Evolutionary conservation across 768 basidiomycete genomes (phyloP).

Genomic region (Daedaleopsis nitida): DNA sequence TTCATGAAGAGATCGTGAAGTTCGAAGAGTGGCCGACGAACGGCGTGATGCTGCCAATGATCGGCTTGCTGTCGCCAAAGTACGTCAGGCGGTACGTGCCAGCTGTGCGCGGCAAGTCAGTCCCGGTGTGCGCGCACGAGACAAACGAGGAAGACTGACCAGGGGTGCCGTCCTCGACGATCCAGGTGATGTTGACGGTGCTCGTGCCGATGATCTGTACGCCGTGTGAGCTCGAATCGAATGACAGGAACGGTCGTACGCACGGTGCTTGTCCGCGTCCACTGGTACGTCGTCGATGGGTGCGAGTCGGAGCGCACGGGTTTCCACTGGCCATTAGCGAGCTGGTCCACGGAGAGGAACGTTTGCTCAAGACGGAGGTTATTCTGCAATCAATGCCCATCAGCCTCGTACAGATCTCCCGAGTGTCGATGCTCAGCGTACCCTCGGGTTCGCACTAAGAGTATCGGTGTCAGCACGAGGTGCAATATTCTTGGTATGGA

Average conservation of each 20-base stretch:
- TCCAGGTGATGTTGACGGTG: constrained; percentile 69
- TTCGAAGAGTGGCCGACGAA: constrained; percentile 64
- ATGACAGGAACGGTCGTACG: constrained; percentile 24
- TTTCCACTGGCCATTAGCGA: constrained; percentile 51
- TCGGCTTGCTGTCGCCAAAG: constrained; percentile 74
- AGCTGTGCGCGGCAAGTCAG: constrained; percentile 36
- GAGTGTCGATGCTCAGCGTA: constrained; percentile 24
- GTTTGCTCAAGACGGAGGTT: constrained; percentile 75
- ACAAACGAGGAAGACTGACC: constrained; percentile 37
- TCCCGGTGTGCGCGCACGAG: neutral
- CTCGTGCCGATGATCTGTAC: constrained; percentile 58
- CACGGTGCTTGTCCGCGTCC: constrained; percentile 60
- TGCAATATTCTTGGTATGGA: neutral
- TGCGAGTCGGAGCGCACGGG: constrained; percentile 74
- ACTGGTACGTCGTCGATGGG: constrained; percentile 70
- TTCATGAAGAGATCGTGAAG: constrained; percentile 44
- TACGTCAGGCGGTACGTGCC: constrained; percentile 74
- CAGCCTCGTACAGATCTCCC: neutral
- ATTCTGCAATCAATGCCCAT: constrained; percentile 48
- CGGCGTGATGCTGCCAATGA: constrained; percentile 60
- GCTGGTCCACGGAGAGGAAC: constrained; percentile 67
- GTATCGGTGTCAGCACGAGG: neutral
- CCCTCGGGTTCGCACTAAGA: constrained; percentile 65
- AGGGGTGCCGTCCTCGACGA: constrained; percentile 61
- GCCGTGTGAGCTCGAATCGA: neutral